phyloP scores from a whole-genome alignment of 805 yeast species.

The Monosporozyma servazzii region DNA sequence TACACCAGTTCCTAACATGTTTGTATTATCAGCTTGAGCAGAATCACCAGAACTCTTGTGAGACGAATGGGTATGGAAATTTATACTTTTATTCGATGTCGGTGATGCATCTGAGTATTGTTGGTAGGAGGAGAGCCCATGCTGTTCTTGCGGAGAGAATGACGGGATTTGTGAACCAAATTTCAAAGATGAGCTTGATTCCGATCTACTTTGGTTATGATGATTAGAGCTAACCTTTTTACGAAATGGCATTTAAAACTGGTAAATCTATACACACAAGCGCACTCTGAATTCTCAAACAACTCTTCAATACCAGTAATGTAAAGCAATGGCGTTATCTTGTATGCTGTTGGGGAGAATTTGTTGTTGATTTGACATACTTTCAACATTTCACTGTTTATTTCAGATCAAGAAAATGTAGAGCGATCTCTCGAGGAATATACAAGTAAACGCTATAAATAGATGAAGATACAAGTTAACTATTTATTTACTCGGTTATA shows the following conservation, averaged over 20 bases:
- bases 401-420: background rate
- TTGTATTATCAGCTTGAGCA: background rate
- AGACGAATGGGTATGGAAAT: background rate
- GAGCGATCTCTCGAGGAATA: background rate
- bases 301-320: too few species aligned
- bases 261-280: background rate
- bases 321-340: too few species aligned
- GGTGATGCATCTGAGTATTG: background rate
- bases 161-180: background rate
- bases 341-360: background rate
- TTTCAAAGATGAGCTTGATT: constrained; percentile 18
- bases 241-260: constrained; percentile 16
- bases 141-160: background rate
- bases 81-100: background rate
- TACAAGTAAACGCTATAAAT: background rate
- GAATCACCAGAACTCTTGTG: background rate
- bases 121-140: background rate
- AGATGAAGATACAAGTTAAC: background rate
- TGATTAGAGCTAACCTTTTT: constrained; percentile 19
- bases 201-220: constrained; percentile 18
- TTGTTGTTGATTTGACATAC: background rate
- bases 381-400: background rate
- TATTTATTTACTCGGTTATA: background rate
- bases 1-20: background rate
- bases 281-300: background rate